These are phyloP conservation scores for Trametes versicolor DNA, from an alignment of 1,284 basidiomycete species.

Conservation along the genomic window DNA sequence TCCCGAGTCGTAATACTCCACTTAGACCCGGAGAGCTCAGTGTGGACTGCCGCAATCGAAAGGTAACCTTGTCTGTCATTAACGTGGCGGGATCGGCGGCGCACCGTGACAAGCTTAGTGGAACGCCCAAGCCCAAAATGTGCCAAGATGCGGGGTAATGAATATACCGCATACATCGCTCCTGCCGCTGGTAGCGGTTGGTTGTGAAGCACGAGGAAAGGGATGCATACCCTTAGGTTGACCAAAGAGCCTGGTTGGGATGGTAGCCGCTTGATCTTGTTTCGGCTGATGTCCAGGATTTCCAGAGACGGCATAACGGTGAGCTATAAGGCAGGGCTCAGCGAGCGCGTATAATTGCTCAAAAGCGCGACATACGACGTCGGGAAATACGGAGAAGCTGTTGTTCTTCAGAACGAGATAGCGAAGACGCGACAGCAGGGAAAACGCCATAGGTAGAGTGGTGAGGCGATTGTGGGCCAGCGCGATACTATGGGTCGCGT, in stretches of 20 bases:
- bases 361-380: slow-evolving; percentile 64
- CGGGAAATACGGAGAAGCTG: slow-evolving; percentile 84
- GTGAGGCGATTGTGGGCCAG: slow-evolving; percentile 88
- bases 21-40: not conserved
- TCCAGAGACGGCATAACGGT: slow-evolving; percentile 89
- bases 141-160: not conserved
- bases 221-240: slow-evolving; percentile 73
- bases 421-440: slow-evolving; percentile 78
- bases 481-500: slow-evolving; percentile 69
- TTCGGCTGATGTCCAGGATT: slow-evolving; percentile 94
- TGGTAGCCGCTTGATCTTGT: slow-evolving; percentile 88
- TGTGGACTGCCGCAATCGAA: not conserved
- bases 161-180: not conserved
- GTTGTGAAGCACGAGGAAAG: not conserved
- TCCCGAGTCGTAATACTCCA: not conserved
- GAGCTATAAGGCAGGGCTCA: slow-evolving; percentile 60
- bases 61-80: not conserved
- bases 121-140: not conserved
- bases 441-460: slow-evolving; percentile 84
- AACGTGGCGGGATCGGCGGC: slow-evolving; percentile 1
- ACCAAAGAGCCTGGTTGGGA: slow-evolving; percentile 82
- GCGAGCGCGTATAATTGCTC: not conserved
- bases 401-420: slow-evolving; percentile 97
- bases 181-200: not conserved
- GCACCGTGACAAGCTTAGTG: not conserved